A percentile compares a stretch with the other conserved stretches of the same genome.
Conservation (phyloP, 2,329 filamentous ascomycete genomes). For the Periconia sp. region DNA sequence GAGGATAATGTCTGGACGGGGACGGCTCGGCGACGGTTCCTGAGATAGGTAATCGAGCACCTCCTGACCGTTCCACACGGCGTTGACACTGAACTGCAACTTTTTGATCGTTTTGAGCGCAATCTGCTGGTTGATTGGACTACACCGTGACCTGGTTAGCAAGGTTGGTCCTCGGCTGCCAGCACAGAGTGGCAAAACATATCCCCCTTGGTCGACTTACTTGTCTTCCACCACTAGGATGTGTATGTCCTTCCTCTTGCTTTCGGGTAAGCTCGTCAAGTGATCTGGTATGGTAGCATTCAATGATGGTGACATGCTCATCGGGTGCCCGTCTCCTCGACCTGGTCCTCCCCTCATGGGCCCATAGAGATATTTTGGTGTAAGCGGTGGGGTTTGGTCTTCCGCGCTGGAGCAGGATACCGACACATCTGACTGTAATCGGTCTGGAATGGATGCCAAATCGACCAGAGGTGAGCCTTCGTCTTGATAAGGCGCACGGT, state of each 20-base stretch:
- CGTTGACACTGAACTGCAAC: slow-evolving; percentile 69
- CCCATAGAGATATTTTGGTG: slow-evolving; percentile 28
- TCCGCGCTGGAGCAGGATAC: slow-evolving; percentile 70
- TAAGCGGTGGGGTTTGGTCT: slow-evolving; percentile 50
- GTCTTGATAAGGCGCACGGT: slow-evolving; percentile 62
- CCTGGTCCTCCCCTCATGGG: slow-evolving; percentile 7
- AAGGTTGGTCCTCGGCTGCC: neutral
- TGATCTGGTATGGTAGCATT: slow-evolving; percentile 29
- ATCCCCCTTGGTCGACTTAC: slow-evolving; percentile 48
- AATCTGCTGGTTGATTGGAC: slow-evolving; percentile 71
- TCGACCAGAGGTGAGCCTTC: slow-evolving; percentile 58
- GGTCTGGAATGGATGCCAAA: slow-evolving; percentile 66
- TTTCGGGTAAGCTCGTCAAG: slow-evolving; percentile 52
- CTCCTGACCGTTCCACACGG: slow-evolving; percentile 77
- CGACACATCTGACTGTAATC: slow-evolving; percentile 59
- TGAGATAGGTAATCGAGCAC: slow-evolving; percentile 70
- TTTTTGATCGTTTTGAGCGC: slow-evolving; percentile 74
- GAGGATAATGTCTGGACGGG: slow-evolving; percentile 71
- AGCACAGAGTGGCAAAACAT: neutral
- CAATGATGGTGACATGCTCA: slow-evolving; percentile 25
- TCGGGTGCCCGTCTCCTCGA: slow-evolving; percentile 5
- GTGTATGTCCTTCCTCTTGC: slow-evolving; percentile 65
- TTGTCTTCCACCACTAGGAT: slow-evolving; percentile 84
- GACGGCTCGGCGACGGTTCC: slow-evolving; percentile 53
- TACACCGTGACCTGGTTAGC: slow-evolving; percentile 10